Conservation (phyloP, 805 yeast species). For the Nakazawaea laoshanensis region DNA sequence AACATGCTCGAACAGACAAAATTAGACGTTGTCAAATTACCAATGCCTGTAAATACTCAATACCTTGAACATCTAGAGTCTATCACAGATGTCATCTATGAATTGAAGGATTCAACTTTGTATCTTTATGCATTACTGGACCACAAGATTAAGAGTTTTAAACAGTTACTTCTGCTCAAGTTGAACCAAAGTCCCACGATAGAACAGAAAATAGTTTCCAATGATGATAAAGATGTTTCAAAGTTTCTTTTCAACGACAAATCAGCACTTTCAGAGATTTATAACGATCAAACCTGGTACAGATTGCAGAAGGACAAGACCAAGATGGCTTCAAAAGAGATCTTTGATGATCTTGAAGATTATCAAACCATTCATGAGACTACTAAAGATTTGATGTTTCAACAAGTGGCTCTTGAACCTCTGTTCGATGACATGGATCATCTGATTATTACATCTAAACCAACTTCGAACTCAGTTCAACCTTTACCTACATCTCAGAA, state of each 20-base stretch:
- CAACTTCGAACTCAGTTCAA: background rate
- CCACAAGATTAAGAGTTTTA: conserved; percentile 1
- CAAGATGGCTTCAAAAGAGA: background rate
- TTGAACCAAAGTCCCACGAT: background rate
- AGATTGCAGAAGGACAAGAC: conserved; percentile 1
- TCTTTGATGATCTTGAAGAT: conserved; percentile 8
- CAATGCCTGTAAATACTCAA: background rate
- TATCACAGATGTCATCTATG: conserved; percentile 19
- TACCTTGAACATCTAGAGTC: conserved; percentile 2
- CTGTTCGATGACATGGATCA: conserved; percentile 4
- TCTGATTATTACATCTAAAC: background rate
- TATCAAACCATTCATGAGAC: conserved; percentile 8
- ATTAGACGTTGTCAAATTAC: conserved; percentile 7
- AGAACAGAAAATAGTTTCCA: background rate
- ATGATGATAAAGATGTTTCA: background rate
- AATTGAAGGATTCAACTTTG: conserved; percentile 16
- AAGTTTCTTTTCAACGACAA: background rate
- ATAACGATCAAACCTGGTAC: conserved; percentile 8
- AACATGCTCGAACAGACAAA: conserved; percentile 19
- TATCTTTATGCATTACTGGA: conserved; percentile 17
- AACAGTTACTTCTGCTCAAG: conserved; percentile 4
- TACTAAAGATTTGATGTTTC: conserved; percentile 6
- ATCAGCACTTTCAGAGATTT: conserved; percentile 2
- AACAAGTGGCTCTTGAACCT: conserved; percentile 6
- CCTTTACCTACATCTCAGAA: background rate